Percentiles rank a stretch among this genome's conserved stretches.
Conservation (phyloP, 164 flowering plant species). For the Annona cherimola region DNA sequence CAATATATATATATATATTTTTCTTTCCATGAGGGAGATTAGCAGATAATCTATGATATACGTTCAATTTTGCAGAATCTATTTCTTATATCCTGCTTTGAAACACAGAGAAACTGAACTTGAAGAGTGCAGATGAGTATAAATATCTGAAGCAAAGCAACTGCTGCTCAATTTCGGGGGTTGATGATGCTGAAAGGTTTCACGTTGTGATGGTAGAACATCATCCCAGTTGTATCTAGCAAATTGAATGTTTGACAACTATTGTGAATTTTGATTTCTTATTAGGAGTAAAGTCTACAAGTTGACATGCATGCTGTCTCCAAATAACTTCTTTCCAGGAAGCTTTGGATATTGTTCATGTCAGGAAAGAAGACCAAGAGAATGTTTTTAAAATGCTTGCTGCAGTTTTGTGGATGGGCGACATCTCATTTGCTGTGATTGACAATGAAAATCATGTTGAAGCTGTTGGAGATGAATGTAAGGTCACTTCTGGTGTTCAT, state of each 20-base stretch:
- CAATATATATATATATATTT: too few relatives aligned
- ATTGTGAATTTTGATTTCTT: not conserved
- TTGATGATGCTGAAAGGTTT: conserved; percentile 89
- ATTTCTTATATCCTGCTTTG: conserved; percentile 2
- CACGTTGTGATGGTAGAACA: conserved; percentile 54
- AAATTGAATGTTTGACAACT: not conserved
- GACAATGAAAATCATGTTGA: conserved; percentile 98
- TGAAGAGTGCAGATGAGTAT: conserved; percentile 65
- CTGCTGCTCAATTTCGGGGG: conserved; percentile 69
- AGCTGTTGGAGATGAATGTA: conserved; percentile 85
- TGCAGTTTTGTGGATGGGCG: conserved; percentile 95
- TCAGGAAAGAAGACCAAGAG: conserved; percentile 84
- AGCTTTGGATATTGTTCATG: conserved; percentile 90
- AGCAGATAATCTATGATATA: not conserved
- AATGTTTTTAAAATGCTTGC: conserved; percentile 93
- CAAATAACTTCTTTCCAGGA: conserved; percentile 42
- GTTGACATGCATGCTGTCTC: conserved; percentile 3
- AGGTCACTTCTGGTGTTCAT: conserved; percentile 10
- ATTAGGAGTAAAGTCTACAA: not conserved
- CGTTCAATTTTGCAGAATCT: not conserved
- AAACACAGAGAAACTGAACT: conserved; percentile 64
- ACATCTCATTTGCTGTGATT: conserved; percentile 70
- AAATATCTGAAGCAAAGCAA: conserved; percentile 85
- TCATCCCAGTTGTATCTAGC: not conserved
- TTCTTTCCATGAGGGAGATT: too few relatives aligned